A percentile compares a stretch with the other conserved stretches of the same genome.
Conservation (phyloP, 169 alveolate species). For the Plasmodium reichenowi region DNA sequence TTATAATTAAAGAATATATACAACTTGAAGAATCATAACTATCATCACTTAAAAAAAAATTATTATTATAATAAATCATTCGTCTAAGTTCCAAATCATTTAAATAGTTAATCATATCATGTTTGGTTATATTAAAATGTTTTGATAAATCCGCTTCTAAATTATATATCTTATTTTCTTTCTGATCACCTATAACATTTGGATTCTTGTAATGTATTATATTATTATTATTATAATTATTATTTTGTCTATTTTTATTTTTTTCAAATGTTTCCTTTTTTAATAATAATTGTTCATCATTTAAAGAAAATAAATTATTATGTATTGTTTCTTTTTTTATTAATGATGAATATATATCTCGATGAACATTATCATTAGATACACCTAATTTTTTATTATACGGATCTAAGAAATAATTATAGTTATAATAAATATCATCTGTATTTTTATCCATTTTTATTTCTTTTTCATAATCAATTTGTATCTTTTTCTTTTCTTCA, state of each 20-base stretch:
- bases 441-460: background rate
- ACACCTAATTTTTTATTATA: background rate
- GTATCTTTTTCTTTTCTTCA: slow-evolving; percentile 72
- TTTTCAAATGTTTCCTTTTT: background rate
- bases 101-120: slow-evolving; percentile 15
- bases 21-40: slow-evolving; percentile 72
- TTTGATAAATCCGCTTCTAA: background rate
- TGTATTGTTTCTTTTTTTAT: background rate
- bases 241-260: background rate
- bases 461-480: slow-evolving; percentile 9
- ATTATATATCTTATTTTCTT: background rate
- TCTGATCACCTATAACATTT: too few relatives aligned
- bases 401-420: background rate
- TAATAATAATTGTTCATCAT: background rate
- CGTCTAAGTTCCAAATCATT: slow-evolving; percentile 55
- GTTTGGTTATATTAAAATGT: background rate
- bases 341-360: background rate
- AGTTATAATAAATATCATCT: slow-evolving; percentile 11
- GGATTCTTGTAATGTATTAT: background rate
- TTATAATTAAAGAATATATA: slow-evolving; percentile 35
- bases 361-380: background rate
- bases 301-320: background rate
- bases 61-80: slow-evolving; percentile 51
- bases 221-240: background rate
- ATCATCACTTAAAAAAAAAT: slow-evolving; percentile 71